Conservation (phyloP, 2,329 filamentous ascomycete genomes). For the Davidsoniella australis region DNA sequence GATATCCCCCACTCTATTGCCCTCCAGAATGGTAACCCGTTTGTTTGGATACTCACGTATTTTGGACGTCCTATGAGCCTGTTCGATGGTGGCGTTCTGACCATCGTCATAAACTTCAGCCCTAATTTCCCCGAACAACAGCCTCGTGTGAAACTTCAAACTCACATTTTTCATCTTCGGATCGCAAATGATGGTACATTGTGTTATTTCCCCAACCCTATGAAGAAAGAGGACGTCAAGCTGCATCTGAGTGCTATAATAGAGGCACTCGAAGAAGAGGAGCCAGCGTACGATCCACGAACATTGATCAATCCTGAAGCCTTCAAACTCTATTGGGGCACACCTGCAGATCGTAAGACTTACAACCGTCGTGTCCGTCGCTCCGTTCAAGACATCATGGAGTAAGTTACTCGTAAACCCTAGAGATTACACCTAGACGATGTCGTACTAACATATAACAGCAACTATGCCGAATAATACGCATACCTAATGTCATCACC, state of each 20-base stretch:
- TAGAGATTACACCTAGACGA: background rate
- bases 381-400: conserved; percentile 53
- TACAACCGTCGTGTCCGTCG: conserved; percentile 71
- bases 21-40: conserved; percentile 68
- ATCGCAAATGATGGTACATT: conserved; percentile 65
- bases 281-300: conserved; percentile 75
- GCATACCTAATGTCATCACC: too few species aligned
- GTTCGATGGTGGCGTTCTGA: conserved; percentile 79
- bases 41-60: conserved; percentile 75
- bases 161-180: conserved; percentile 72
- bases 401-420: conserved; percentile 25
- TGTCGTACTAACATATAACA: background rate
- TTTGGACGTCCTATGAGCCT: conserved; percentile 88
- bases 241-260: conserved; percentile 76
- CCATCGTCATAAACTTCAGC: conserved; percentile 63
- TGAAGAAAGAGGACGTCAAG: conserved; percentile 55
- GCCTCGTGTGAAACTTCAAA: conserved; percentile 66
- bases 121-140: conserved; percentile 77
- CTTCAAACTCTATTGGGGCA: conserved; percentile 72
- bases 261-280: conserved; percentile 67
- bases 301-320: conserved; percentile 77
- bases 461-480: background rate
- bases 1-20: conserved; percentile 59
- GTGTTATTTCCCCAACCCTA: conserved; percentile 55
- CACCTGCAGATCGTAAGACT: conserved; percentile 55